phyloP scores from a whole-genome alignment of 768 basidiomycete species.

The Leccinum longicurvipes region DNA sequence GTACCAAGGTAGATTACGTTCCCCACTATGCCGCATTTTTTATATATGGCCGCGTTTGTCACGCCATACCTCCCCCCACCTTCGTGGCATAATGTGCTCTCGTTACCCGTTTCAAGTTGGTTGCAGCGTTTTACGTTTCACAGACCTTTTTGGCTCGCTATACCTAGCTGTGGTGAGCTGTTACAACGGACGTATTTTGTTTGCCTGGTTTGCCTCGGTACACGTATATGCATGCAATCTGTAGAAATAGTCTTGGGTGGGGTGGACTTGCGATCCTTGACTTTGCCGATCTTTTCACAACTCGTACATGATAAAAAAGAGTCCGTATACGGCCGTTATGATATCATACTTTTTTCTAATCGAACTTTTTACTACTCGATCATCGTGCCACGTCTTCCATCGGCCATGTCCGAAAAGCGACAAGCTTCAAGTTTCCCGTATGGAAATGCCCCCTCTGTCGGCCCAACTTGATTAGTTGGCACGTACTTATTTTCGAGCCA shows the following conservation, averaged over 20 bases:
- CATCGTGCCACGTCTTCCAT: not conserved
- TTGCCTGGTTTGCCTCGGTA: not conserved
- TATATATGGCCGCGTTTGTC: slow-evolving; percentile 13
- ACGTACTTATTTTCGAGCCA: not conserved
- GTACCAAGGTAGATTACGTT: slow-evolving; percentile 28
- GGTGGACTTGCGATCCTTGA: not conserved
- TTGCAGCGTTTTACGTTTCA: not conserved
- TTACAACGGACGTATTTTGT: not conserved
- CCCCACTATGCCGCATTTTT: slow-evolving; percentile 21
- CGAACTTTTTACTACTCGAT: not conserved
- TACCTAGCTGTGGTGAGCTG: not conserved
- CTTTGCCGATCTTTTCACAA: not conserved
- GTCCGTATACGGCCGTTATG: not conserved
- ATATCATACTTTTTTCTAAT: not conserved
- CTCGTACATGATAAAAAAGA: not conserved
- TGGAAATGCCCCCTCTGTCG: not conserved
- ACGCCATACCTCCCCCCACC: slow-evolving; percentile 9
- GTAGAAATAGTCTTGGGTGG: not conserved
- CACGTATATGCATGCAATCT: not conserved
- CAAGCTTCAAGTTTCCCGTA: no score
- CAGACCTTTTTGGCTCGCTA: not conserved
- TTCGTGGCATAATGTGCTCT: slow-evolving; percentile 24
- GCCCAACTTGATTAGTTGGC: not conserved
- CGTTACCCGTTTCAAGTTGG: slow-evolving; percentile 3
- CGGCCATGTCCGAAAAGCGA: not conserved